Evolutionary conservation across 352 stramenopile genomes (phyloP).

Genomic region (Phytophthora cryptogea): DNA sequence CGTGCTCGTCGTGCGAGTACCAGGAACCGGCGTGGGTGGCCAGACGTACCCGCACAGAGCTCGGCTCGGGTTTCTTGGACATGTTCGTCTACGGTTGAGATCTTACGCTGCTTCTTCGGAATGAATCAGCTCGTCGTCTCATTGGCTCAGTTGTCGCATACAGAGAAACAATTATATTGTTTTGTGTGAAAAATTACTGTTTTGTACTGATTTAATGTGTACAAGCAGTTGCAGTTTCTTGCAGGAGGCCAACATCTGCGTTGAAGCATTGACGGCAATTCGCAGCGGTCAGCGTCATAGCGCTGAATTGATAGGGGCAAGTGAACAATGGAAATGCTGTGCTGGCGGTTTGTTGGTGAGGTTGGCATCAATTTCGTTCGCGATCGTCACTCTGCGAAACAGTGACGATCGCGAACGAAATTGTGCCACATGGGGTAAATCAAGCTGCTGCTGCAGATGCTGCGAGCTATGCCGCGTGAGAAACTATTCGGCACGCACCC

Average conservation of each 20-base stretch:
- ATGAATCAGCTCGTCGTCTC: not conserved
- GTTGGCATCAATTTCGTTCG: too few relatives aligned
- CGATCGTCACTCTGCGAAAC: conserved; percentile 4
- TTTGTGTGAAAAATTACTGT: too few relatives aligned
- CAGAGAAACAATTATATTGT: too few relatives aligned
- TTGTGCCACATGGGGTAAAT: conserved; percentile 1
- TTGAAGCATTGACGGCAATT: too few relatives aligned
- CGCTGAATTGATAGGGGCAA: too few relatives aligned
- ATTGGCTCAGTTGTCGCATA: not conserved
- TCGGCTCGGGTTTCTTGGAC: conserved; percentile 45
- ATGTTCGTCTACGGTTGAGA: conserved; percentile 15
- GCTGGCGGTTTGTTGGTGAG: conserved; percentile 16
- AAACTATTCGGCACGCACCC: too few relatives aligned
- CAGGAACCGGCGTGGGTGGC: conserved; percentile 83
- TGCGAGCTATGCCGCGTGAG: conserved; percentile 11
- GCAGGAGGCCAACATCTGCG: too few relatives aligned
- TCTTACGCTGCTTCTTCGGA: conserved; percentile 18
- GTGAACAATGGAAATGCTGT: too few relatives aligned
- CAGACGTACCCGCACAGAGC: conserved; percentile 53
- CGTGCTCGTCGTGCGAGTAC: conserved; percentile 73
- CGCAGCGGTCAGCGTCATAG: too few relatives aligned
- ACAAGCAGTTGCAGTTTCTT: too few relatives aligned
- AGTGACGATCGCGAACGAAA: too few relatives aligned
- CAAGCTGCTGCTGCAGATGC: conserved; percentile 4
- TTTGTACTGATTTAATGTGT: too few relatives aligned